Base-by-base conservation (phyloP, 1,284 basidiomycete species). In the Veloboletus limbatus region DNA sequence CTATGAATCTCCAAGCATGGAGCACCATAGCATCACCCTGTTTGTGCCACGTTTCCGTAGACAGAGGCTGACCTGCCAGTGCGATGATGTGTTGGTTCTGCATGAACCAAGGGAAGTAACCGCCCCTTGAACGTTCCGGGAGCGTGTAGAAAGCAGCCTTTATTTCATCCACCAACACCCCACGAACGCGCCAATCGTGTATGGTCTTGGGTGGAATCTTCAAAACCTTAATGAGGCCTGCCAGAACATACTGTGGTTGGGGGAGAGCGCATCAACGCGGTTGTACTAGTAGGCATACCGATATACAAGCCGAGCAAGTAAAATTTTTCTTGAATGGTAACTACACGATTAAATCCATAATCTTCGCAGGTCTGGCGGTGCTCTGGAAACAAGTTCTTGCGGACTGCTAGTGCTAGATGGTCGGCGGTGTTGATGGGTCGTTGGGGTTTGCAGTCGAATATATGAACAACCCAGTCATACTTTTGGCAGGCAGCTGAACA, bases 401-500 rank as follows among this genome's bases (percentile, higher is more conserved):
- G 17, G n/a, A 47, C 46, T 20, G 40, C 40, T 16, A 8, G 24
- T 13, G 41, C 28, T 3, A 47, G 40, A 10, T 45, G 6, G 9
- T 45, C 34, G 4, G 46, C 46, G 8, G 46, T 47, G 18, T 17
- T 44, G 20, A 41, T 16, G 14, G 27, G 14, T 2, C 18, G 20
- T 11, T 28, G 16, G 16, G 34, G 33, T 32, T 41, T 41, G 14
- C 48, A 49, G n/a, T 18, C 39, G 35, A 37, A 37, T 16, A 41
- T 49, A 4, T 49, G 46, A 7, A 9, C 14, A 21, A 40, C 46
- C 48, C 46, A 48, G 26, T 41, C 13, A 16, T 21, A 14, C 20
- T 32, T 49, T 31, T 49, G 46, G 39, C 48, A 47, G 9, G 13
- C 4, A 1, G 8, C 11, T 10, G 48, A 48, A 8, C 48, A 49